Percentiles rank a stretch among this genome's conserved stretches.
Conservation (phyloP, 768 basidiomycete genomes). For the Kwoniella shandongensis region DNA sequence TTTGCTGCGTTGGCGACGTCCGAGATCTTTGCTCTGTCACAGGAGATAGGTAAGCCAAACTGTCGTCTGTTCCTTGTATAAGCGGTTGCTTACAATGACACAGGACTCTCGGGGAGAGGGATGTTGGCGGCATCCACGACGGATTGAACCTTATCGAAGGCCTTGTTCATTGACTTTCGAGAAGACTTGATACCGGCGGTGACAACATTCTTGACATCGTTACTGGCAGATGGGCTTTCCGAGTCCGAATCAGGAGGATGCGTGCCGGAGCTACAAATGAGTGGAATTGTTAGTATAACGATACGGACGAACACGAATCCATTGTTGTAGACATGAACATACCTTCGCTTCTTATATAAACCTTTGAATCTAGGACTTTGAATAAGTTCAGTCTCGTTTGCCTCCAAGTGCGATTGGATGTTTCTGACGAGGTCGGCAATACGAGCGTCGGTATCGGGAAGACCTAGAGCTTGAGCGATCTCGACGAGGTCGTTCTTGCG, state of each 20-base stretch:
- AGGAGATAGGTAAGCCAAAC: neutral
- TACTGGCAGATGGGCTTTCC: conserved; percentile 13
- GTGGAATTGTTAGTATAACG: too few species aligned
- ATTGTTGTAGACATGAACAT: neutral
- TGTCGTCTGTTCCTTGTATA: neutral
- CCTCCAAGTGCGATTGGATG: conserved; percentile 38
- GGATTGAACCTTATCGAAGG: conserved; percentile 30
- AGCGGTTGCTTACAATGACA: conserved; percentile 26
- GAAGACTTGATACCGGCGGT: conserved; percentile 12
- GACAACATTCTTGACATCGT: conserved; percentile 18
- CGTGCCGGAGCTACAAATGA: conserved; percentile 6
- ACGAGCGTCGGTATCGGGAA: conserved; percentile 24
- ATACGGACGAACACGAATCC: too few species aligned
- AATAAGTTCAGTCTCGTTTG: conserved; percentile 29
- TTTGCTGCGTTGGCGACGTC: conserved; percentile 50
- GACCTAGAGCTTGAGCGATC: conserved; percentile 37
- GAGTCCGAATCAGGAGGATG: conserved; percentile 24
- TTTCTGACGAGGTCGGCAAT: conserved; percentile 34
- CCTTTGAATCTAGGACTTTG: conserved; percentile 41
- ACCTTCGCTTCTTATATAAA: conserved; percentile 32
- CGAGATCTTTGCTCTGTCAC: conserved; percentile 16
- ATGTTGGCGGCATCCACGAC: conserved; percentile 39
- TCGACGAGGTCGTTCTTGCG: conserved; percentile 42
- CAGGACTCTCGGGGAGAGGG: conserved; percentile 38
- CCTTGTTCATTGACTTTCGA: conserved; percentile 41